phyloP scores from a whole-genome alignment of 2,329 filamentous ascomycete genomes.

The Aspergillus intermedius region DNA sequence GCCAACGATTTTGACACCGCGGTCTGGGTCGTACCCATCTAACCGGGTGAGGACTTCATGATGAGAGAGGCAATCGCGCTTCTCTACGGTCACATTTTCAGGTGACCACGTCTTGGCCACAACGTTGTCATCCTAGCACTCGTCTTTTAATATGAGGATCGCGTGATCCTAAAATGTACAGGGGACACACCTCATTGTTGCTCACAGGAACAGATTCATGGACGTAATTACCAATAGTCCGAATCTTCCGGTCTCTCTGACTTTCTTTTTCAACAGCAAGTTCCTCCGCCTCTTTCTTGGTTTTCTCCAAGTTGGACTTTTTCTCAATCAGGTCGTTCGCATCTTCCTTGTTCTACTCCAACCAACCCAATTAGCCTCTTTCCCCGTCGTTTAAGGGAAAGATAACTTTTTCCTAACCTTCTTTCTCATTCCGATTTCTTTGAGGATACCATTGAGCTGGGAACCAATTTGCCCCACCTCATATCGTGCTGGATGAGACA shows the following conservation, averaged over 20 bases:
- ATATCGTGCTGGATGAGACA: conserved; percentile 55
- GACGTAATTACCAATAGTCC: conserved; percentile 83
- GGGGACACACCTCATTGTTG: conserved; percentile 61
- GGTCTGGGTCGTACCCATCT: conserved; percentile 87
- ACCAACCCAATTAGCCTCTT: conserved; percentile 5
- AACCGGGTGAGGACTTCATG: conserved; percentile 86
- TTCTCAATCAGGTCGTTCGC: conserved; percentile 71
- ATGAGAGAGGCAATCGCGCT: conserved; percentile 75
- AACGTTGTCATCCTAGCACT: conserved; percentile 66
- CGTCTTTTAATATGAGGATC: not conserved
- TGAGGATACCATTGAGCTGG: conserved; percentile 82
- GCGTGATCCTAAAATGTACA: not conserved
- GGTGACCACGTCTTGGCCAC: conserved; percentile 74
- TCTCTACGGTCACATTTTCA: conserved; percentile 65
- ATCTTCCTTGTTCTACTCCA: conserved; percentile 68
- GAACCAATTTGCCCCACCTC: conserved; percentile 71
- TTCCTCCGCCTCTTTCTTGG: conserved; percentile 74
- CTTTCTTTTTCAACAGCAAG: conserved; percentile 68
- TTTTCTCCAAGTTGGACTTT: conserved; percentile 69
- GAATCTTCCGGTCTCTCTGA: conserved; percentile 68
- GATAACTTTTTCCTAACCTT: conserved; percentile 51
- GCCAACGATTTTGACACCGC: conserved; percentile 88
- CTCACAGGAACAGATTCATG: conserved; percentile 79
- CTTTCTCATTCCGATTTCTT: conserved; percentile 85
- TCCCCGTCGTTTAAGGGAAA: not conserved